Evolutionary conservation across 805 yeast species (phyloP), one percentile per base, ranked within the genome.

Genomic region (Candida taoyuanica): DNA sequence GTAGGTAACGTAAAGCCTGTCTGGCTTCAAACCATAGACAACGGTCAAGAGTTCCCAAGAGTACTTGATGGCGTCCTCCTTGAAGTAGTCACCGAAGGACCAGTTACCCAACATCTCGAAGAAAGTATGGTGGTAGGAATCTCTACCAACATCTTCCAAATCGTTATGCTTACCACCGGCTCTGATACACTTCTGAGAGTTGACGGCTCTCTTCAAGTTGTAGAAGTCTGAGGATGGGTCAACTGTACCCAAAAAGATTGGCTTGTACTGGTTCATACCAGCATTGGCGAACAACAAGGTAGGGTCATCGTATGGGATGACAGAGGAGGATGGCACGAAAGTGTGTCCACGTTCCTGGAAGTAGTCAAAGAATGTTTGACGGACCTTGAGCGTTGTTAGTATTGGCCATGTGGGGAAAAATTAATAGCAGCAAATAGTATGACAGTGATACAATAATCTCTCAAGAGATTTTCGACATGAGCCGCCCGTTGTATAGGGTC

Each of bases 111-210:
- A 76, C 99, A 93, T 93, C 69, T 93, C 99, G 54, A 93, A 93
- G 60, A 94, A 94, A 14, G 99, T 93, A 64, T 93, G 99, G 63
- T 93, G 99, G 60, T 93, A 93, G 37, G 95, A 86, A 65, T 93
- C 99, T 58, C 84, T 80, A 48, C 99, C 99, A 34, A 93, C 99
- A 64, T 93, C 99, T 62, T 93, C 99, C 59, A 93, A 76, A 68
- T 93, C 98, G 53, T 84, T 84, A 66, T 93, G 99, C 66, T 93
- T 93, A 63, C 99, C 99, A 65, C 99, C 99, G 23, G 99, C 99
- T 70, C 99, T 81, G 56, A 93, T 91, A 75, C 98, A 93, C 65
- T 93, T 93, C 60, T 93, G 99, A 13, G 98, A 87, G 73, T 93
- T 91, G 52, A 77, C 83, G 34, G 98, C 96, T 50, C 96, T 76